A percentile compares a stretch with the other conserved stretches of the same genome.
phyloP scores from a whole-genome alignment of 345 rosid genomes.

The Euphorbia pulcherrima region DNA sequence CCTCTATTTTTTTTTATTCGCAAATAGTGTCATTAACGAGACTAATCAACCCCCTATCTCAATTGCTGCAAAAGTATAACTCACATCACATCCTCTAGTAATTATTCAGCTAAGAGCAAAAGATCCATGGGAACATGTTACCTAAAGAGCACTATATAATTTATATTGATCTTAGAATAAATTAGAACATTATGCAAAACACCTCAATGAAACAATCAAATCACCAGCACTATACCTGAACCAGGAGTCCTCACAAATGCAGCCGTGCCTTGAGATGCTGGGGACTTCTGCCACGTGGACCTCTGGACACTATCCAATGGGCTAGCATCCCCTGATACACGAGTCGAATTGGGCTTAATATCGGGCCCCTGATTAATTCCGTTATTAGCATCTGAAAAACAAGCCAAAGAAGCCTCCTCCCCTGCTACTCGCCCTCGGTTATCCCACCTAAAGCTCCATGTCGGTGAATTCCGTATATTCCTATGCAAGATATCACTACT shows the following conservation, averaged over 20 bases:
- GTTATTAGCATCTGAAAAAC: constrained; percentile 63
- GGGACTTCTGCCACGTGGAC: constrained; percentile 61
- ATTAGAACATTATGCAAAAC: constrained; percentile 3
- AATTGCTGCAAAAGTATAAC: neutral
- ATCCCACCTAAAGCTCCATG: constrained; percentile 97
- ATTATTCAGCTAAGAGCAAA: neutral
- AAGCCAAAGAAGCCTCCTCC: constrained; percentile 70
- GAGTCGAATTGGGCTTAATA: constrained; percentile 50
- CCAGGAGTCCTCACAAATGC: constrained; percentile 42
- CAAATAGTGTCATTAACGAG: neutral
- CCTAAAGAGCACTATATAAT: neutral
- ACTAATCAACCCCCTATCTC: neutral
- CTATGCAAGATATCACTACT: constrained; percentile 57
- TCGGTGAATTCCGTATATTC: constrained; percentile 73
- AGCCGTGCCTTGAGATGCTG: constrained; percentile 42
- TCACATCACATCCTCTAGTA: neutral
- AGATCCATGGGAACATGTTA: neutral
- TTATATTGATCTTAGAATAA: constrained; percentile 1
- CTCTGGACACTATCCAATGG: constrained; percentile 53
- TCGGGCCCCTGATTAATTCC: constrained; percentile 51
- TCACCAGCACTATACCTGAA: constrained; percentile 52
- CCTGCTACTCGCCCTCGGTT: constrained; percentile 94
- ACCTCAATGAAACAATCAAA: constrained; percentile 3
- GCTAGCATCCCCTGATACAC: constrained; percentile 67
- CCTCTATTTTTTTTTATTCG: neutral